Conservation (phyloP, 441 rosid species). For the Manihot esculenta region DNA sequence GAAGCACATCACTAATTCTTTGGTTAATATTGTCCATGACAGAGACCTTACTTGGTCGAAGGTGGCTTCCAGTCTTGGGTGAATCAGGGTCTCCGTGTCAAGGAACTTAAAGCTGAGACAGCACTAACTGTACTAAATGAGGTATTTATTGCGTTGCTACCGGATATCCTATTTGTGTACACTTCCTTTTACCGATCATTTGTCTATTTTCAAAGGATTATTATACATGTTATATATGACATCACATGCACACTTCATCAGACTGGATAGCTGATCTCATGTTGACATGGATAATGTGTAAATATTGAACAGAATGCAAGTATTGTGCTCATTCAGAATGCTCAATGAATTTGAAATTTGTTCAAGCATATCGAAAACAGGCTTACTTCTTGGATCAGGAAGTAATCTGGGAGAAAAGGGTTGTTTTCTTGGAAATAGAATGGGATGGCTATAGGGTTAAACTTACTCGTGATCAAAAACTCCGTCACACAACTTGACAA, state of each 20-base stretch:
- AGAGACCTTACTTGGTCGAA: conserved; percentile 76
- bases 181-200: background rate
- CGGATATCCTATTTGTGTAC: conserved; percentile 1
- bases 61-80: conserved; percentile 94
- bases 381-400: background rate
- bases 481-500: too few relatives aligned
- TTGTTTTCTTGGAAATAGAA: background rate
- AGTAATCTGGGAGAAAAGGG: background rate
- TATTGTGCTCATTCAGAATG: conserved; percentile 1
- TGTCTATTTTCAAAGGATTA: background rate
- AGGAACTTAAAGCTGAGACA: conserved; percentile 86
- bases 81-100: conserved; percentile 69
- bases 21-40: conserved; percentile 29
- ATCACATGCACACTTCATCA: background rate
- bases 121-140: conserved; percentile 75
- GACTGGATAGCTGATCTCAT: background rate
- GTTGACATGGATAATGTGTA: background rate
- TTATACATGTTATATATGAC: background rate
- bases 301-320: background rate
- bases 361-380: background rate
- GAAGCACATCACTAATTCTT: conserved; percentile 14
- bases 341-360: conserved; percentile 6
- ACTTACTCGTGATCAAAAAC: too few relatives aligned
- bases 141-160: conserved; percentile 40
- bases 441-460: background rate